Base-by-base conservation (phyloP, 805 yeast genomes). In the Yamadazyma paraphyllophila region DNA sequence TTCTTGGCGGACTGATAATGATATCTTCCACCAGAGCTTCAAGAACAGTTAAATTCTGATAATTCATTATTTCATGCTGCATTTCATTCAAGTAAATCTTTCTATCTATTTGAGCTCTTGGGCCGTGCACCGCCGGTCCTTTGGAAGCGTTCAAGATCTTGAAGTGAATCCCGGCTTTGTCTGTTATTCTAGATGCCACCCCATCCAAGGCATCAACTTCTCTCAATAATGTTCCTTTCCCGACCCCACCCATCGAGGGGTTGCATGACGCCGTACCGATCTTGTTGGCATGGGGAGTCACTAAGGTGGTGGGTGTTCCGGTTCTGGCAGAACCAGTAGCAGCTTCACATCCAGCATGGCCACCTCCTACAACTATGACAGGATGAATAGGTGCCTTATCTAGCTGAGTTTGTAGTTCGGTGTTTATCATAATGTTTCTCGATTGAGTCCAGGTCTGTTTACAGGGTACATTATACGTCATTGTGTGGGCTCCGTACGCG, bases 301-400 rank as follows among this genome's bases (percentile, higher is more conserved):
- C 73, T 24, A 94, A 69, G 2, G 83, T 69, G 0, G 96, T 85
- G 2, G 59, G 49, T 1, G 84, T 77, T 0, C 97, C 97, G 1
- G 87, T 60, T 50, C 99, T 73, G 0, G 98, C 96, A 1, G 96
- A 74, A 0, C 92, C 98, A 0, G 97, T 76, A 2, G 96, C 94
- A 0, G 99, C 99, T 65, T 94, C 99, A 55, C 96, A 84, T 10
- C 99, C 99, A 30, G 99, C 99, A 69, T 94, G 99, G 0, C 99
- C 99, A 10, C 96, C 99, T 4, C 99, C 99, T 15, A 94, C 81
- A 4, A 94, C 92, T 1, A 92, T 76, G 0, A 90, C 97, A 0
- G 90, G 92, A 39, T 67, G 71, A 10, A 55, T 49, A 1, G 65
- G 63, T 15, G 68, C 58, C 6, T 47, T 44, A 2, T 55, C 48